Evolutionary conservation across 2,329 filamentous ascomycete species (phyloP).

Genomic region (Apiospora aurea): DNA sequence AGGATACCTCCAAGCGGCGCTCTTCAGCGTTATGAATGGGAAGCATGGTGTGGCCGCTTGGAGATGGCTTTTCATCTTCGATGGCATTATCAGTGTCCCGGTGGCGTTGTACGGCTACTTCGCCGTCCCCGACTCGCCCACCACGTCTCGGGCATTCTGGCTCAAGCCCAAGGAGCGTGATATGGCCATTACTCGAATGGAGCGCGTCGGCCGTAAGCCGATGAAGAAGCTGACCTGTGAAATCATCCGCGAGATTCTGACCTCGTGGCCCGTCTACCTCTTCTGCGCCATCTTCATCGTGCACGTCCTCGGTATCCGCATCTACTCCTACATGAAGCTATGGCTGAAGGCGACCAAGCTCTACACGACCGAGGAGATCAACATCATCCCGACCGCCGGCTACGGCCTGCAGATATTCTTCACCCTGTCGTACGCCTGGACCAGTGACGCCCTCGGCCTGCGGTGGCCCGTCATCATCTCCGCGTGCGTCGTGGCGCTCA

Average conservation of each 20-base stretch:
- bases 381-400: conserved; percentile 55
- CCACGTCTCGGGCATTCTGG: conserved; percentile 38
- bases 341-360: conserved; percentile 43
- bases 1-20: conserved; percentile 50
- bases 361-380: conserved; percentile 53
- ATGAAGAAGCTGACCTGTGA: conserved; percentile 41
- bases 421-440: conserved; percentile 61
- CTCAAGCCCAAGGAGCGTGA: conserved; percentile 32
- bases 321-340: conserved; percentile 45
- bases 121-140: conserved; percentile 38
- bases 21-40: conserved; percentile 48
- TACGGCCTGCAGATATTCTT: conserved; percentile 51
- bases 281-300: conserved; percentile 44
- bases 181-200: conserved; percentile 37
- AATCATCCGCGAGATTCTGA: conserved; percentile 40
- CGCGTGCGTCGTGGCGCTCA: conserved; percentile 48
- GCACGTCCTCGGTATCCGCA: conserved; percentile 45
- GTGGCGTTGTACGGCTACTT: conserved; percentile 42
- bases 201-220: conserved; percentile 37
- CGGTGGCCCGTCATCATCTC: conserved; percentile 62
- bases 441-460: conserved; percentile 56
- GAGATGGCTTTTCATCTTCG: conserved; percentile 56
- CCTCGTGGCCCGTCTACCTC: conserved; percentile 41
- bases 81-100: conserved; percentile 46
- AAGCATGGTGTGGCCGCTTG: conserved; percentile 46